A percentile compares a stretch with the other conserved stretches of the same genome.
Evolutionary conservation across 106 monocot species (phyloP).

Genomic region (Platanthera zijinensis): DNA sequence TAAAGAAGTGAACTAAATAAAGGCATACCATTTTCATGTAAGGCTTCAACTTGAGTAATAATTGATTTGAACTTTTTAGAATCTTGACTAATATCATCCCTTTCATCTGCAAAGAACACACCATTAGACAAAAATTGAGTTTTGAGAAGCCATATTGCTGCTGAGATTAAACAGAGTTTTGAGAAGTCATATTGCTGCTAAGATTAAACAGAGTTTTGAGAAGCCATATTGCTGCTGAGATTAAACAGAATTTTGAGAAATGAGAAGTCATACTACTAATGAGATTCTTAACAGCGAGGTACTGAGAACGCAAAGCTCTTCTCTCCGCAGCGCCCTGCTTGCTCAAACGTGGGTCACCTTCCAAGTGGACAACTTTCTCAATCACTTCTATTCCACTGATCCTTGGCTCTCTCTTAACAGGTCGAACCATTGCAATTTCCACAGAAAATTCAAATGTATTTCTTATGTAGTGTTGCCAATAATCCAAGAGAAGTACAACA

Average conservation of each 20-base stretch:
- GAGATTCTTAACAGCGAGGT: slow-evolving; percentile 32
- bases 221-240: too few species aligned
- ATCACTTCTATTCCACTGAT: not conserved
- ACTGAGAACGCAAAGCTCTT: slow-evolving; percentile 27
- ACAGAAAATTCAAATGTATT: not conserved
- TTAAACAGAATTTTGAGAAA: not conserved
- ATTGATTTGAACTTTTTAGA: slow-evolving; percentile 45
- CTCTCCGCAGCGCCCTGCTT: slow-evolving; percentile 18
- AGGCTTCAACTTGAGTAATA: slow-evolving; percentile 39
- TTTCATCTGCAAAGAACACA: slow-evolving; percentile 35
- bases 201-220: slow-evolving; percentile 4
- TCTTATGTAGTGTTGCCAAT: not conserved
- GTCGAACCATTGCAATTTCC: slow-evolving; percentile 12
- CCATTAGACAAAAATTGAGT: not conserved
- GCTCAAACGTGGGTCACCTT: not conserved
- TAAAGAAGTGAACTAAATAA: not conserved
- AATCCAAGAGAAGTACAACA: not conserved
- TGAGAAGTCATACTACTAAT: slow-evolving; percentile 26
- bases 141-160: too few species aligned
- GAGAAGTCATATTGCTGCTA: slow-evolving; percentile 23
- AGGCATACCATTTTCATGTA: slow-evolving; percentile 35
- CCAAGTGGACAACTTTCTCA: slow-evolving; percentile 6
- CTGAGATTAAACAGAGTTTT: too few species aligned
- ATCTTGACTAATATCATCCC: slow-evolving; percentile 32
- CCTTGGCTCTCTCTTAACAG: slow-evolving; percentile 15